Percentiles rank a stretch among this genome's conserved stretches.
These are phyloP conservation scores for Schoenoplectus tabernaemontani DNA, from an alignment of 202 grass and related monocot genomes.

Conservation along the genomic window DNA sequence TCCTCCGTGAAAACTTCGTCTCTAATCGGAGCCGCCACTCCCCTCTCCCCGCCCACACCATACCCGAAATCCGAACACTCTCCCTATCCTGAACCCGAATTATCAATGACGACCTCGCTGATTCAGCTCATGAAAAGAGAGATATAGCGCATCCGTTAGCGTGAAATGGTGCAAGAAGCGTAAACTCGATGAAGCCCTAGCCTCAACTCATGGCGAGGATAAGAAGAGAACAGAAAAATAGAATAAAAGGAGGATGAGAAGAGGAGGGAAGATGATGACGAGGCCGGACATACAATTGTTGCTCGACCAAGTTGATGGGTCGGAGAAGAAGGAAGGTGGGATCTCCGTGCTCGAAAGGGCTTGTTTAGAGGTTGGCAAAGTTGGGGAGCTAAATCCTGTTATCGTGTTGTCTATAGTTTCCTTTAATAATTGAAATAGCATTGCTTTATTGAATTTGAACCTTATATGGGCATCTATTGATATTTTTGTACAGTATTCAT, in stretches of 20 bases:
- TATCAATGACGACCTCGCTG: too few relatives aligned
- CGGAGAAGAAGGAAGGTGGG: constrained; percentile 42
- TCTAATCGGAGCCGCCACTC: too few relatives aligned
- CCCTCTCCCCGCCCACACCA: too few relatives aligned
- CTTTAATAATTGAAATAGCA: not conserved
- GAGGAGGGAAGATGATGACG: not conserved
- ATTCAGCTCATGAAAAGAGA: too few relatives aligned
- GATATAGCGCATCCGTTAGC: constrained; percentile 55
- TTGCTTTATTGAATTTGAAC: not conserved
- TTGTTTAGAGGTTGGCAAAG: constrained; percentile 93
- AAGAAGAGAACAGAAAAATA: not conserved
- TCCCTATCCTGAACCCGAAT: too few relatives aligned
- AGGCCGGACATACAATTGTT: constrained; percentile 38
- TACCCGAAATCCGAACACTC: too few relatives aligned
- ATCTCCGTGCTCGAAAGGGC: constrained; percentile 93
- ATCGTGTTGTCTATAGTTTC: not conserved
- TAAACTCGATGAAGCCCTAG: constrained; percentile 31
- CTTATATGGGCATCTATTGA: not conserved
- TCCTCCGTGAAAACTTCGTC: too few relatives aligned
- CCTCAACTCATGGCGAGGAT: constrained; percentile 20
- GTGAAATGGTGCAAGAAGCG: constrained; percentile 58
- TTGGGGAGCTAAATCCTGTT: constrained; percentile 61
- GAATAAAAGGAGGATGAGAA: not conserved
- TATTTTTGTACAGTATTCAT: not conserved
- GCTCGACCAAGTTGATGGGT: constrained; percentile 34